Base-by-base conservation (phyloP, 345 rosid genomes). In the Pelargonium nanum region DNA sequence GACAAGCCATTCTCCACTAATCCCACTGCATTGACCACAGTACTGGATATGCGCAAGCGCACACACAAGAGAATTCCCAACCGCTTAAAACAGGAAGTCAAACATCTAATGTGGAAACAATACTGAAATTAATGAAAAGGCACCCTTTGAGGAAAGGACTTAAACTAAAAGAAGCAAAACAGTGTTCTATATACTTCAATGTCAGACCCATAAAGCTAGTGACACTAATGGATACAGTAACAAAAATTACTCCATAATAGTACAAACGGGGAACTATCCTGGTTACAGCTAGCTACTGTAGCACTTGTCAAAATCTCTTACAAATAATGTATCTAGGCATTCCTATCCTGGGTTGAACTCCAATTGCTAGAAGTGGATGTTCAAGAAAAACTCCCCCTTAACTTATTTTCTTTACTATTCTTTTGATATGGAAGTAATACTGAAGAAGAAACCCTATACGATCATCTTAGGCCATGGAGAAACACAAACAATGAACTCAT, bases 401-500 rank as follows among this genome's bases (percentile, higher is more conserved):
- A 12, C 40, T 30, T 30, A 12, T 30, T 30, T 30, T 30, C 9
- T 30, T n/a, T n/a, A n/a, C n/a, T 30, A 30, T 30, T 30, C 40
- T 30, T 30, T 30, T 12, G 4, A 12, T 5, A 40, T 3, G 48
- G 15, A 40, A 40, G 48, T 40, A 17, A 7, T 40, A 40, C 32
- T 40, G 48, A 40, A 9, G 48, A 40, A 9, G 48, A n/a, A n/a
- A n/a, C n/a, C n/a, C 48, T 40, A 56, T 21, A 56, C 24, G 20
- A 24, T 56, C 23, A n/a, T n/a, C 30, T 21, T 21, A 59, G 59
- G 30, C 22, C 32, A 40, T 21, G 1, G 30, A 22, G 57, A 45
- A 24, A 58, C 60, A 67, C 6, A 22, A 26, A 34, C 53, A 40
- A 60, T 6, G 10, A 48, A 24, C 22, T 44, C 19, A 65, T 32